These are phyloP conservation scores for Tulasnella sp. DNA, from an alignment of 768 basidiomycete species.

Conservation along the genomic window DNA sequence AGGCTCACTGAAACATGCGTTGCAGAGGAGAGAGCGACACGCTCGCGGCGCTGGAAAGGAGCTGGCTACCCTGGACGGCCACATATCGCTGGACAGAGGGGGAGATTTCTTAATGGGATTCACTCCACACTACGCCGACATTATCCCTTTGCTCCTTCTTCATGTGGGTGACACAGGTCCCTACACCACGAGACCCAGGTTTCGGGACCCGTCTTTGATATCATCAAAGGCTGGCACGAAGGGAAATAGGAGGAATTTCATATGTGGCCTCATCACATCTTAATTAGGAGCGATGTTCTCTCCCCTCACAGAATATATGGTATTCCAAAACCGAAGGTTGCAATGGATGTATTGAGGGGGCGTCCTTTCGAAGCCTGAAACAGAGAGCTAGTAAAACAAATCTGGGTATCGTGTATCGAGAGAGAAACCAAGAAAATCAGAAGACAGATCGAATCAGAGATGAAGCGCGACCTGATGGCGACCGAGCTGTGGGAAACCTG, in stretches of 20 bases:
- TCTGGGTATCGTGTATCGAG: not conserved
- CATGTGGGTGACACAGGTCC: not conserved
- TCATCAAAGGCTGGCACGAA: not conserved
- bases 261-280: not conserved
- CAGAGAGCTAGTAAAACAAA: not conserved
- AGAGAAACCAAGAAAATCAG: not conserved
- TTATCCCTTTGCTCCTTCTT: not conserved
- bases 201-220: not conserved
- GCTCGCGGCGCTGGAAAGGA: not conserved
- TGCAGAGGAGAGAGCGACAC: not conserved
- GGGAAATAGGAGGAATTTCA: not conserved
- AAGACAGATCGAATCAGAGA: not conserved
- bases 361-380: not conserved
- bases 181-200: not conserved
- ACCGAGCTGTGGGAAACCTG: not conserved
- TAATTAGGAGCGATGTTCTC: not conserved
- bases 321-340: not conserved
- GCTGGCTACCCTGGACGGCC: slow-evolving; percentile 1
- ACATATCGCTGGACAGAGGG: not conserved
- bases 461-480: not conserved
- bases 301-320: not conserved
- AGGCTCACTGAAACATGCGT: not conserved
- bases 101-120: slow-evolving; percentile 10
- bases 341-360: not conserved
- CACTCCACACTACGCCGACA: not conserved